Conservation (phyloP, 2,329 filamentous ascomycete species). For the Cercospora nicotianae region DNA sequence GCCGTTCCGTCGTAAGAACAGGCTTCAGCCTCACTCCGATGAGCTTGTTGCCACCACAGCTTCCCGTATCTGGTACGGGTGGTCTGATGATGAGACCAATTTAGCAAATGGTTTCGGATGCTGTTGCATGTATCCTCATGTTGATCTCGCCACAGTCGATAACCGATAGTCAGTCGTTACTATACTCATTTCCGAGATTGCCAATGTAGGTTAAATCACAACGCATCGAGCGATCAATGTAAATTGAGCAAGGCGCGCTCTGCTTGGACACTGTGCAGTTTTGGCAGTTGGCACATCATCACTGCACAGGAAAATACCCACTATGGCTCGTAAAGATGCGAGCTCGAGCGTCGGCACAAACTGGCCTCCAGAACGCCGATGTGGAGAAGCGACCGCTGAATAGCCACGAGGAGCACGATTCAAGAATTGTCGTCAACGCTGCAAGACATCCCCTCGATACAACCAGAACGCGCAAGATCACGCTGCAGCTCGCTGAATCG, state of each 20-base stretch:
- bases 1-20: background rate
- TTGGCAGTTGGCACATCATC: background rate
- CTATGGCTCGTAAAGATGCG: background rate
- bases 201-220: background rate
- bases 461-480: slow-evolving; percentile 1
- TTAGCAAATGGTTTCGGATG: background rate
- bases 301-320: background rate
- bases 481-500: slow-evolving; percentile 14
- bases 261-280: background rate
- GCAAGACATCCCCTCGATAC: slow-evolving; percentile 15
- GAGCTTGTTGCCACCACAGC: background rate
- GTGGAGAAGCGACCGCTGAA: background rate
- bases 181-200: background rate
- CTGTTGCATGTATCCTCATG: background rate
- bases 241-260: background rate
- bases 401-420: background rate
- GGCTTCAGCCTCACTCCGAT: background rate
- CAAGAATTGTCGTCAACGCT: slow-evolving; percentile 1
- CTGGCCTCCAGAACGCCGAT: background rate
- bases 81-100: background rate
- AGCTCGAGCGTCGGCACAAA: background rate
- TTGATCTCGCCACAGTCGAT: background rate
- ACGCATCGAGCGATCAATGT: background rate
- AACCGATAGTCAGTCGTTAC: background rate
- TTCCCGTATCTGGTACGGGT: background rate